These are phyloP conservation scores for Aspergillus sclerotialis DNA, from an alignment of 2,329 filamentous ascomycete genomes.

Conservation along the genomic window DNA sequence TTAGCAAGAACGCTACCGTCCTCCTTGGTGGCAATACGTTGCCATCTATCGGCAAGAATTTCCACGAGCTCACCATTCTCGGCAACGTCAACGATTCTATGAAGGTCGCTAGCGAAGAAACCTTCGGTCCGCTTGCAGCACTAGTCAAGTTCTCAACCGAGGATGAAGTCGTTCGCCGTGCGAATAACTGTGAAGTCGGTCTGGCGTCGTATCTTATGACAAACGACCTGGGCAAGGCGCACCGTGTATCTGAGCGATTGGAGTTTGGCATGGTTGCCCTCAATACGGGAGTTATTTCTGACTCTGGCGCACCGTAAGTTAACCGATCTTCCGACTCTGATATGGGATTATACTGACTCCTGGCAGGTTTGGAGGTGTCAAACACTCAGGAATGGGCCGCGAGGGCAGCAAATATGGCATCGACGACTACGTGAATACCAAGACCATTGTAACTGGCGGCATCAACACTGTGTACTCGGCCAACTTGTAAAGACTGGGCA, in stretches of 20 bases:
- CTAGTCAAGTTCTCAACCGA: constrained; percentile 80
- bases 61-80: constrained; percentile 81
- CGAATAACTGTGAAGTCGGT: constrained; percentile 74
- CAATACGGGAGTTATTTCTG: constrained; percentile 59
- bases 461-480: constrained; percentile 4
- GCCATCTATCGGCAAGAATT: constrained; percentile 68
- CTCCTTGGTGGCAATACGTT: constrained; percentile 65
- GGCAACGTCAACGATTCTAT: constrained; percentile 75
- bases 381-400: constrained; percentile 68
- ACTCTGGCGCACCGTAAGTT: constrained; percentile 37
- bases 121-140: constrained; percentile 84
- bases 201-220: constrained; percentile 87
- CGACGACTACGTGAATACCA: constrained; percentile 64
- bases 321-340: neutral
- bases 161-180: constrained; percentile 71
- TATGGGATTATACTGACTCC: constrained; percentile 3
- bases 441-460: constrained; percentile 37
- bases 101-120: constrained; percentile 76
- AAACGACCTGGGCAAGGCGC: constrained; percentile 46
- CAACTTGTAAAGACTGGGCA: no score
- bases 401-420: constrained; percentile 70
- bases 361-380: constrained; percentile 64
- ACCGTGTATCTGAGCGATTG: constrained; percentile 49
- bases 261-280: constrained; percentile 46
- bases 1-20: constrained; percentile 65